Conservation (phyloP, 495 filamentous ascomycete genomes). For the Penicilliopsis zonata region DNA sequence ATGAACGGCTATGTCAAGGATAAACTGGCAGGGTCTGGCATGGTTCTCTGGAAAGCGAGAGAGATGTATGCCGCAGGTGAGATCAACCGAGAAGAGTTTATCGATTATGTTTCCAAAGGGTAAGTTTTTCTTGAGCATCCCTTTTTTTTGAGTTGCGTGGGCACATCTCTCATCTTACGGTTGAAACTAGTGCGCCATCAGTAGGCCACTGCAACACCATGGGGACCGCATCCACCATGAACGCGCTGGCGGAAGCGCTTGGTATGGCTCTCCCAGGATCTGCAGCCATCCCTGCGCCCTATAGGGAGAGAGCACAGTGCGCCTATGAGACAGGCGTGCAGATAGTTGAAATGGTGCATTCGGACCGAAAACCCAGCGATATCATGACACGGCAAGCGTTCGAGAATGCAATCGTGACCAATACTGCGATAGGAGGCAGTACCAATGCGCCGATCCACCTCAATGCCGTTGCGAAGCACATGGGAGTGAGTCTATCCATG, state of each 20-base stretch:
- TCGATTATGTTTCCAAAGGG: conserved; percentile 38
- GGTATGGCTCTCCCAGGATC: conserved; percentile 46
- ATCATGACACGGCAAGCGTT: conserved; percentile 44
- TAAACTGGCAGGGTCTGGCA: conserved; percentile 32
- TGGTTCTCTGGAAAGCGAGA: conserved; percentile 39
- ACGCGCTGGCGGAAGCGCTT: conserved; percentile 41
- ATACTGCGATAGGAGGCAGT: conserved; percentile 43
- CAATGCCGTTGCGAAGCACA: conserved; percentile 42
- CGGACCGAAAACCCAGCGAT: conserved; percentile 42
- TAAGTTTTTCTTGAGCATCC: conserved; percentile 9
- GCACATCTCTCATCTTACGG: neutral
- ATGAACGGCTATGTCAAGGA: conserved; percentile 37
- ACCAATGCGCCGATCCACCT: conserved; percentile 46
- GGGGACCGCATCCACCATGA: conserved; percentile 48
- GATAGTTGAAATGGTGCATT: conserved; percentile 42
- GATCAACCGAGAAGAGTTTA: conserved; percentile 32
- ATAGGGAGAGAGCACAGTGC: conserved; percentile 38
- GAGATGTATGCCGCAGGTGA: conserved; percentile 41
- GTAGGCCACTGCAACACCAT: conserved; percentile 46
- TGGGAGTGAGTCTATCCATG: conserved; percentile 35
- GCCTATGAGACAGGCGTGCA: conserved; percentile 40
- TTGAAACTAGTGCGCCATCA: conserved; percentile 27
- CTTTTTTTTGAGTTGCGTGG: too few species aligned
- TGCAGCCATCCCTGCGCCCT: conserved; percentile 41
- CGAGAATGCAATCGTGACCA: conserved; percentile 41